A percentile compares a stretch with the other conserved stretches of the same genome.
Conservation (phyloP, 352 stramenopile species). For the Pythium rhizo-oryzae region DNA sequence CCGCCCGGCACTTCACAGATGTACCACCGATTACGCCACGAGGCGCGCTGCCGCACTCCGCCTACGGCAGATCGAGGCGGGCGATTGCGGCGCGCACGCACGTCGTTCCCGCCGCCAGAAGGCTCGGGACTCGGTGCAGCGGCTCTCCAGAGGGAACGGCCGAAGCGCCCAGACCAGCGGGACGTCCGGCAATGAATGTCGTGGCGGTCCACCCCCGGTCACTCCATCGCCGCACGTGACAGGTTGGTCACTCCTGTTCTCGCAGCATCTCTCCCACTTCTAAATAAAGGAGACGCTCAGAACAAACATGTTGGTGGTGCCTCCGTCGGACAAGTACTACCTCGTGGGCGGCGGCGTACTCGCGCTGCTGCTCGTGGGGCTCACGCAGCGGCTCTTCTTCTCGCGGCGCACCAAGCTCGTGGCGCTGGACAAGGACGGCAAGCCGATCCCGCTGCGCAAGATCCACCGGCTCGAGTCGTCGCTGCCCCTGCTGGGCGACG, state of each 20-base stretch:
- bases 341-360: conserved; percentile 3
- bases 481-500: conserved; percentile 15
- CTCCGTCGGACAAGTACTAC: neutral
- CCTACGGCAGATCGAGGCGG: neutral
- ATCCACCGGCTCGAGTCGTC: neutral
- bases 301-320: conserved; percentile 1
- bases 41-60: neutral
- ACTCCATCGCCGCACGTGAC: too few species aligned
- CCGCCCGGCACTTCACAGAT: neutral
- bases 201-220: neutral
- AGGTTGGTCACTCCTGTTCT: too few species aligned
- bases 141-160: too few species aligned
- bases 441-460: conserved; percentile 11
- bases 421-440: neutral
- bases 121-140: too few species aligned
- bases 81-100: conserved; percentile 1
- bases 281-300: too few species aligned
- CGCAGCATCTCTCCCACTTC: too few species aligned
- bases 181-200: too few species aligned
- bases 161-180: too few species aligned
- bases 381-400: conserved; percentile 7
- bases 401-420: neutral
- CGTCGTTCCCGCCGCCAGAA: too few species aligned
- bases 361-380: conserved; percentile 1
- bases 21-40: conserved; percentile 1